Evolutionary conservation across 805 yeast genomes (phyloP).

Genomic region (Candida ponderosae): DNA sequence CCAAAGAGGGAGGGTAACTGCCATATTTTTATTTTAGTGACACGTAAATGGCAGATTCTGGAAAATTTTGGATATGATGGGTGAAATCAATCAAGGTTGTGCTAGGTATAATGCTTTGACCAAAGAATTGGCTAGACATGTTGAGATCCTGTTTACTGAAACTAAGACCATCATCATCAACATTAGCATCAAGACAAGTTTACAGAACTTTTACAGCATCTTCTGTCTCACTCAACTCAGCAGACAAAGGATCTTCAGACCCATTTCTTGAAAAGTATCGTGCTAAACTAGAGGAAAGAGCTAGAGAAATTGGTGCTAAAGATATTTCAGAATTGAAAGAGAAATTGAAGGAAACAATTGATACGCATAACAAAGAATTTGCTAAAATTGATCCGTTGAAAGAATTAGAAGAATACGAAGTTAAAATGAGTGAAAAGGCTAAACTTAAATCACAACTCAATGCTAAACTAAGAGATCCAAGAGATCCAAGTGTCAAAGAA

Average conservation of each 20-base stretch:
- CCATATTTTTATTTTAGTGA: no score
- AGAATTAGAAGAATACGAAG: constrained; percentile 52
- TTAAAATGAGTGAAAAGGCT: constrained; percentile 22
- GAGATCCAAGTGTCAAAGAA: constrained; percentile 28
- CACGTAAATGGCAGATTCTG: no score
- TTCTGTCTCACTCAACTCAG: no score
- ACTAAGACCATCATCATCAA: no score
- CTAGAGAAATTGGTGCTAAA: constrained; percentile 33
- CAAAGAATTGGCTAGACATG: no score
- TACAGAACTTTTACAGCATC: no score
- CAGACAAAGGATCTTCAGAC: background rate
- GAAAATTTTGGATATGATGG: no score
- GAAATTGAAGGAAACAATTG: constrained; percentile 55
- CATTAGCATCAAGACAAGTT: no score
- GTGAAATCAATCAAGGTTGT: no score
- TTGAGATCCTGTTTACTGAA: no score
- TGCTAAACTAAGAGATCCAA: constrained; percentile 24
- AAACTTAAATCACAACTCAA: constrained; percentile 14
- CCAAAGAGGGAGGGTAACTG: no score
- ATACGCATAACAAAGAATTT: constrained; percentile 44
- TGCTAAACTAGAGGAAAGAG: constrained; percentile 28
- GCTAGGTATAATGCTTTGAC: no score
- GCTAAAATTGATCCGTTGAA: constrained; percentile 61
- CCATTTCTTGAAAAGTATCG: constrained; percentile 21
- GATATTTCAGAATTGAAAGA: constrained; percentile 53